Conservation (phyloP, 257 asterid genomes). For the Paraleonurus japonicus region DNA sequence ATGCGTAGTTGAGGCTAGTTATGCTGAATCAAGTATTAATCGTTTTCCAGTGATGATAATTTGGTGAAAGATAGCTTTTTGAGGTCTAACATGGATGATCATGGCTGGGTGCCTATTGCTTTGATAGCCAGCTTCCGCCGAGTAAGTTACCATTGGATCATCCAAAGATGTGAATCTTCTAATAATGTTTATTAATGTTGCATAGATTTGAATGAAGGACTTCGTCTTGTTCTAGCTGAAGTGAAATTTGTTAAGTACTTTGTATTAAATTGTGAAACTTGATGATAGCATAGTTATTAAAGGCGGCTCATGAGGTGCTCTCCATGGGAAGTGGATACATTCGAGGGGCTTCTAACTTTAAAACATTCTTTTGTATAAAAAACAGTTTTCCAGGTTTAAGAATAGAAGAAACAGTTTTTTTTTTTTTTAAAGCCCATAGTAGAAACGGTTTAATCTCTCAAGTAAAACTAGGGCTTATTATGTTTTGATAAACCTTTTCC, state of each 20-base stretch:
- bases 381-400: too few relatives aligned
- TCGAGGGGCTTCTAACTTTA: too few relatives aligned
- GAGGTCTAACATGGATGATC: constrained; percentile 69
- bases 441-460: too few relatives aligned
- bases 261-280: constrained; percentile 6
- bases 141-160: constrained; percentile 47
- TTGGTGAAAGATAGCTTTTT: constrained; percentile 66
- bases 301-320: too few relatives aligned
- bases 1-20: not conserved
- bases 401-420: too few relatives aligned
- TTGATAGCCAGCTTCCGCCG: constrained; percentile 71
- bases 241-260: not conserved
- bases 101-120: constrained; percentile 80
- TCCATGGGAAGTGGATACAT: too few relatives aligned
- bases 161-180: not conserved
- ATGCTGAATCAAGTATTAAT: constrained; percentile 16
- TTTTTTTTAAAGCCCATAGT: too few relatives aligned
- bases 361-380: too few relatives aligned
- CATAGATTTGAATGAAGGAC: not conserved
- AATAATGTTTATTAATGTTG: not conserved
- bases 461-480: too few relatives aligned
- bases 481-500: too few relatives aligned
- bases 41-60: constrained; percentile 63
- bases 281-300: too few relatives aligned
- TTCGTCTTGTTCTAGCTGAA: not conserved